A percentile compares a stretch with the other conserved stretches of the same genome.
These are phyloP conservation scores for Teratosphaeria pseudoeucalypti DNA, from an alignment of 2,329 filamentous ascomycete species.

Conservation along the genomic window DNA sequence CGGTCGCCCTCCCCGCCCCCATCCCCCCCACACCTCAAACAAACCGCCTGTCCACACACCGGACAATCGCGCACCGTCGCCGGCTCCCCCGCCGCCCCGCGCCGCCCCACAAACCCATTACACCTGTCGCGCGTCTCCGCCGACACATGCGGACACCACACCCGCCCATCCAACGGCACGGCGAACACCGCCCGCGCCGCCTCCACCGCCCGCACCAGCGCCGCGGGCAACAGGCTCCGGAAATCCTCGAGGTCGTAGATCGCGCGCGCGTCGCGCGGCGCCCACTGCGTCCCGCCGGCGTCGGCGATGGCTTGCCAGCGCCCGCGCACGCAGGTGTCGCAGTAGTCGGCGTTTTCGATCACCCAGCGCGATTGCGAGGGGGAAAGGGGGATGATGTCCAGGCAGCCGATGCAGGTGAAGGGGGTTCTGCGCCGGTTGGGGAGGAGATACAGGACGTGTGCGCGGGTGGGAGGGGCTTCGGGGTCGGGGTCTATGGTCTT, in stretches of 20 bases:
- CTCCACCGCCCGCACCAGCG: not conserved
- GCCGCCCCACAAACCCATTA: not conserved
- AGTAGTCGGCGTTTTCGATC: not conserved
- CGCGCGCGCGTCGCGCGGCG: no score
- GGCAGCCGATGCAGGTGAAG: not conserved
- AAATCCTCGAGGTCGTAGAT: not conserved
- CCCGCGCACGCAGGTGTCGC: not conserved
- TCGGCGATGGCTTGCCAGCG: not conserved
- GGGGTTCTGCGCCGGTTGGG: no score
- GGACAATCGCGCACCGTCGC: not conserved
- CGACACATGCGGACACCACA: not conserved
- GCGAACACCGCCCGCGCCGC: no score
- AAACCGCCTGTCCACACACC: not conserved
- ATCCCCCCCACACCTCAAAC: not conserved
- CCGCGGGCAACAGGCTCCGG: not conserved
- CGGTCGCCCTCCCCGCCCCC: not conserved
- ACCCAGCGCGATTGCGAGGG: not conserved
- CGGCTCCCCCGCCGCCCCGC: no score
- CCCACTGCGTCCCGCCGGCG: not conserved
- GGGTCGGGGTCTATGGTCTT: no score
- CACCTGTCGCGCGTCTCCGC: not conserved
- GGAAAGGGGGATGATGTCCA: not conserved
- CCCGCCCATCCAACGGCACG: not conserved
- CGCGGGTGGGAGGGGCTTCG: no score
- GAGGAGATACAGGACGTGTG: no score